Conservation (phyloP, 306 rosid species). For the Acmispon strigosus region DNA sequence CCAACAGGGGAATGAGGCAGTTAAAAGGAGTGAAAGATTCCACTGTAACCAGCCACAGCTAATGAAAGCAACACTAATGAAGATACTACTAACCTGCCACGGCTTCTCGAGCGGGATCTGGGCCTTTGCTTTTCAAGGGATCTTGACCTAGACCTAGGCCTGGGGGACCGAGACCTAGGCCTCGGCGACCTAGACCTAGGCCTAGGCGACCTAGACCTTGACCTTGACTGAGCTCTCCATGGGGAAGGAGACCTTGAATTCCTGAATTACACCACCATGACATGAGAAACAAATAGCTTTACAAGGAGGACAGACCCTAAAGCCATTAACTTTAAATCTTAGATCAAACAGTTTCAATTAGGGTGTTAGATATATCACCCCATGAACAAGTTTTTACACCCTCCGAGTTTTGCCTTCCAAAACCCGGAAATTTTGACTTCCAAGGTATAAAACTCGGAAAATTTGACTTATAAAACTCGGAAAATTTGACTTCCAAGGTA, state of each 20-base stretch:
- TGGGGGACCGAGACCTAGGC: conserved; percentile 45
- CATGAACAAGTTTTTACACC: too few species aligned
- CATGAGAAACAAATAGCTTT: not conserved
- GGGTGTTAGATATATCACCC: too few species aligned
- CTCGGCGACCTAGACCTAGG: not conserved
- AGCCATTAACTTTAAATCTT: not conserved
- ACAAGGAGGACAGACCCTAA: not conserved
- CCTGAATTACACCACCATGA: conserved; percentile 31
- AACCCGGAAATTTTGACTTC: too few species aligned
- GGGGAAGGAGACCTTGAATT: conserved; percentile 78
- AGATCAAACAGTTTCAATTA: not conserved
- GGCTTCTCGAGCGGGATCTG: conserved; percentile 64
- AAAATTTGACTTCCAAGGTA: too few species aligned
- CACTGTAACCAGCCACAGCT: not conserved
- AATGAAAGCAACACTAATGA: not conserved
- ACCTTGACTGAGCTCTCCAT: conserved; percentile 65
- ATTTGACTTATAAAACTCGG: too few species aligned
- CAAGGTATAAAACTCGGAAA: too few species aligned
- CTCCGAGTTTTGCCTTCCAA: too few species aligned
- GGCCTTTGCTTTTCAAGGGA: conserved; percentile 64
- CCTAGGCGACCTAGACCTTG: conserved; percentile 42
- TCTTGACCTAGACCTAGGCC: conserved; percentile 47
- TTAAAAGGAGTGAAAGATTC: not conserved
- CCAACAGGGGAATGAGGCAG: not conserved
- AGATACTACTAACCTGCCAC: conserved; percentile 77